phyloP scores from a whole-genome alignment of 148 eudicot genomes.

The Chenopodium suecicum region DNA sequence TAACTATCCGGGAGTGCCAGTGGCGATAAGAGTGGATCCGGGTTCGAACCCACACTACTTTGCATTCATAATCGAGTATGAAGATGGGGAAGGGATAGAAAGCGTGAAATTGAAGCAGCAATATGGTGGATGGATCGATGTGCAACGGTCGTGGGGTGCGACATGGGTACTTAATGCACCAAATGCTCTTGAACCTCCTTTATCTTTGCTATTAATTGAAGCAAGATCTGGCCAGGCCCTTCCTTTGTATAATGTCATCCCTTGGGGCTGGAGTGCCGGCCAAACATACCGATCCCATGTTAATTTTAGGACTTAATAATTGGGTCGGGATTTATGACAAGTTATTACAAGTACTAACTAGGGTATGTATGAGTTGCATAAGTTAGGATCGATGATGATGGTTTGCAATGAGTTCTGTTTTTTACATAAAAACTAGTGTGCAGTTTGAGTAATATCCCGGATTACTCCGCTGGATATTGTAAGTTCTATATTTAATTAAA shows the following conservation, averaged over 20 bases:
- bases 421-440: too few relatives aligned
- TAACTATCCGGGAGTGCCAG: conserved; percentile 40
- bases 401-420: too few relatives aligned
- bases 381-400: too few relatives aligned
- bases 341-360: too few relatives aligned
- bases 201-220: conserved; percentile 46
- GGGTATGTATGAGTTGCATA: too few relatives aligned
- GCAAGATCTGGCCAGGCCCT: conserved; percentile 31
- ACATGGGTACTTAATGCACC: conserved; percentile 42
- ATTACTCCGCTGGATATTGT: too few relatives aligned
- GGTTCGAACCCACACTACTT: conserved; percentile 56
- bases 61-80: conserved; percentile 44
- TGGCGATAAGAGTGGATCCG: conserved; percentile 46
- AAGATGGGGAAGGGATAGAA: conserved; percentile 46
- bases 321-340: not conserved
- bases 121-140: conserved; percentile 31
- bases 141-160: conserved; percentile 56
- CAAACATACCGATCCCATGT: conserved; percentile 45
- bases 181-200: conserved; percentile 33
- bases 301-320: conserved; percentile 41
- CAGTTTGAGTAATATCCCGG: too few relatives aligned
- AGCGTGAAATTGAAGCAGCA: conserved; percentile 43
- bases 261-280: conserved; percentile 50
- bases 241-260: conserved; percentile 47
- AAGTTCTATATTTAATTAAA: too few relatives aligned